Evolutionary conservation across 164 flowering plant genomes (phyloP), one percentile per base, ranked within the genome.

Genomic region (Tetrastigma voinierianum): DNA sequence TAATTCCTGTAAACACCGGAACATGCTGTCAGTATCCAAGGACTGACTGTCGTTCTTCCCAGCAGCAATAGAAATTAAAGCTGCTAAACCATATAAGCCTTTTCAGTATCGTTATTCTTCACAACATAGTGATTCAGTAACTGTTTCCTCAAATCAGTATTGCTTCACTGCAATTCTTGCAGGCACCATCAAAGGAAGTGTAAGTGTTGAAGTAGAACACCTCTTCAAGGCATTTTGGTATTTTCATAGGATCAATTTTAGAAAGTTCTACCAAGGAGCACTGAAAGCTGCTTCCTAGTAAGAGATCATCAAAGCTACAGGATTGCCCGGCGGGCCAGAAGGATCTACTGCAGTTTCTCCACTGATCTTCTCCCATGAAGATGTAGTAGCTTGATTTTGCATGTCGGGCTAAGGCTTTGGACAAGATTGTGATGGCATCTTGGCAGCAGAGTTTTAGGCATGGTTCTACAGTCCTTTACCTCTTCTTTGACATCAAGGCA

Each of bases 381-480:
- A 87, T 62, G 25, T 47, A 4, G 23, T 23, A 45, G 11, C 52
- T 0, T 18, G 6, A n/a, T n/a, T 15, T 14, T 17, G 81, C 80
- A 0, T 58, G 76, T 5, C 63, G 20, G 14, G 90, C 95, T 10
- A 86, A 65, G 43, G 82, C 82, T 65, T 72, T 65, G 3, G 87
- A 69, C 13, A 81, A 52, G 21, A 67, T 51, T 6, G 67, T 61
- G 47, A 89, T 80, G 13, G 75, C 85, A 61, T 78, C 78, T 58
- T 70, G 66, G 32, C 95, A 89, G 60, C 95, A 89, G 9, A 15
- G 72, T 72, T 17, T 78, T 76, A 1, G 64, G 46, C 59, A 82
- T 44, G 67, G 71, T 64, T 51, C 47, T 77, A 90, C 87, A 85
- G 10, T n/a, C 47, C 2, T 54, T 74, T 17, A 80, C 20, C 10